Evolutionary conservation across 352 stramenopile species (phyloP).

Genomic region (Phytophthora podocarpi): DNA sequence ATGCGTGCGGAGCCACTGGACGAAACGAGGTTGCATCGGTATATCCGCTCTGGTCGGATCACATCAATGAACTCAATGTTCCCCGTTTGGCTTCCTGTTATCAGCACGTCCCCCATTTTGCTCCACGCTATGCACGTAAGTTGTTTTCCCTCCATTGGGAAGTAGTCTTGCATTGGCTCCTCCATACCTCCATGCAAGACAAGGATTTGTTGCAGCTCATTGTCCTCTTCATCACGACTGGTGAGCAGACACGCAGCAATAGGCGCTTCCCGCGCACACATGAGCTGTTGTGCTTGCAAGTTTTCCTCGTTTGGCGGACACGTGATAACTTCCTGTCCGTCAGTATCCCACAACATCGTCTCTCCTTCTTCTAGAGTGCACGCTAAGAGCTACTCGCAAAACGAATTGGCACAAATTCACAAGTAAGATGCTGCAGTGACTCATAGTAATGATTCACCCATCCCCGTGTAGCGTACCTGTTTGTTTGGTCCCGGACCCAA

Average conservation of each 20-base stretch:
- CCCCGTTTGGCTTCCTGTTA: conserved; percentile 30
- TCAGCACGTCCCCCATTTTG: conserved; percentile 30
- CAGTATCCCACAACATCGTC: conserved; percentile 38
- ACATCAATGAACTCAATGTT: conserved; percentile 46
- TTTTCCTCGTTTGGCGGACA: conserved; percentile 29
- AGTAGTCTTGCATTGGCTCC: conserved; percentile 42
- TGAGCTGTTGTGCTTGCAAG: conserved; percentile 32
- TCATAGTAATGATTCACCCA: neutral
- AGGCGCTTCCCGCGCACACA: conserved; percentile 38
- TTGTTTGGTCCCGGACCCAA: conserved; percentile 34
- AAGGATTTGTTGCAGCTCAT: conserved; percentile 37
- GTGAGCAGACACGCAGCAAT: conserved; percentile 40
- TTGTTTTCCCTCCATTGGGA: conserved; percentile 41
- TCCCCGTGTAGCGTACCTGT: conserved; percentile 31
- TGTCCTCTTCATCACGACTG: conserved; percentile 31
- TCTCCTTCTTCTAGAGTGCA: conserved; percentile 37
- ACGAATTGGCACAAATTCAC: conserved; percentile 5
- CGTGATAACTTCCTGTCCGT: conserved; percentile 34
- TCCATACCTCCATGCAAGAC: conserved; percentile 41
- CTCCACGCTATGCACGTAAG: conserved; percentile 45
- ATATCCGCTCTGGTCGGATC: conserved; percentile 29
- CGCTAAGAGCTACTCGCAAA: conserved; percentile 27
- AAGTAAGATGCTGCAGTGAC: neutral
- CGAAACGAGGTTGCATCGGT: conserved; percentile 34
- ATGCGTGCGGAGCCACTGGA: conserved; percentile 14